Base-by-base conservation (phyloP, 2,329 filamentous ascomycete species). In the Colletotrichum lindemuthianum region DNA sequence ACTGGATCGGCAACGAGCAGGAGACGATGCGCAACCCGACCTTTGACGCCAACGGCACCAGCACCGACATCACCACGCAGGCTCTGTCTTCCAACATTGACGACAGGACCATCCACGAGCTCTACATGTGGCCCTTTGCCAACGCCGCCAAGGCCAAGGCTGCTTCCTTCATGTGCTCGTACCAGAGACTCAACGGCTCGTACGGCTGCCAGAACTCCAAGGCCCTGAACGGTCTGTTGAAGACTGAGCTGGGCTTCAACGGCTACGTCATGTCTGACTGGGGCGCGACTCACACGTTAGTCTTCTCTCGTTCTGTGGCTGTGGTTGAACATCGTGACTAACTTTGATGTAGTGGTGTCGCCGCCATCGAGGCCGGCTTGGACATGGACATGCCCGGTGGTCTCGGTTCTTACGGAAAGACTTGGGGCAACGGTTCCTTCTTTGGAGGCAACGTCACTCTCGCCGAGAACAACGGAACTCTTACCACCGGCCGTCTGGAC, bases 81-180 rank as follows among this genome's bases (percentile, higher is more conserved):
- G 70, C 75, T 6, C 8, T 77, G n/a, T 75, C 72, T 5, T 64
- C 72, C 24, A 86, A 88, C 69, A 81, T 87, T 12, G 84, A 87
- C 57, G 87, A 89, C 72, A 77, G 86, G 7, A 86, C 87, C 8
- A 76, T 88, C 63, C 86, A 89, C 70, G 87, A 89, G 69, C 69
- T 76, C 1, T 76, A 76, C 68, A 74, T 76, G 40, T 76, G 74
- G 74, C 74, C 74, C 6, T 76, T 76, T 41, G 74, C 74, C 65
- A 72, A 76, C 36, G 74, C 74, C 12, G 71, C 72, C 51, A 70
- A 70, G 48, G 74, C 75, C 10, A 70, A 72, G 43, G 72, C 72
- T n/a, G 68, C 75, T 4, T 72, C 70, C 33, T 67, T 82, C 60
- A 82, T 82, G 80, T 82, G 80, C 72, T 72, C 74, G 3, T 82